These are phyloP conservation scores for Trichoderma semiorbis DNA, from an alignment of 2,329 filamentous ascomycete genomes.

Conservation along the genomic window DNA sequence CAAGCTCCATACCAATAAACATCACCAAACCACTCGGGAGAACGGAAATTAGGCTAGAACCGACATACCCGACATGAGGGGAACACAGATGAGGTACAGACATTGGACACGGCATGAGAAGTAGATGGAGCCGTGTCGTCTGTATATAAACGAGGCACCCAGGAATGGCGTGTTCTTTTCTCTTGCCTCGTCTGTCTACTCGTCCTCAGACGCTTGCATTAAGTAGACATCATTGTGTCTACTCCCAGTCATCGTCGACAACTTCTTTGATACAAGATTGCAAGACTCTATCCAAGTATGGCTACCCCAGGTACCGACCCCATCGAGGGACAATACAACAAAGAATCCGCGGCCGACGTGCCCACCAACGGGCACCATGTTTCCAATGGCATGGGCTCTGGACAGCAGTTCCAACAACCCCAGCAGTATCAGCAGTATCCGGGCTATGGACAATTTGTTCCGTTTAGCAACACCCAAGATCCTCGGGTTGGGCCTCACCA, in stretches of 20 bases:
- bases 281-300: neutral
- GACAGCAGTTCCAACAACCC: neutral
- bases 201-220: neutral
- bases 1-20: neutral
- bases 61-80: neutral
- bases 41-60: slow-evolving; percentile 14
- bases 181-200: neutral
- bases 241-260: too few species aligned
- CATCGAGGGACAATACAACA: slow-evolving; percentile 12
- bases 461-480: neutral
- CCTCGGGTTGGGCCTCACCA: slow-evolving; percentile 28
- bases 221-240: neutral
- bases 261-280: neutral
- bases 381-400: neutral
- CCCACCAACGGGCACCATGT: slow-evolving; percentile 10
- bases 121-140: neutral
- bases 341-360: neutral
- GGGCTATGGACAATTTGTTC: neutral
- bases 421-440: slow-evolving; percentile 3
- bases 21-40: neutral
- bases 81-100: neutral
- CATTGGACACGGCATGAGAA: neutral
- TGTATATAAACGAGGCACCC: slow-evolving; percentile 5
- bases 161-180: neutral
- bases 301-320: slow-evolving; percentile 10